Conservation (phyloP, 2,329 filamentous ascomycete genomes). For the Phialophora chinensis region DNA sequence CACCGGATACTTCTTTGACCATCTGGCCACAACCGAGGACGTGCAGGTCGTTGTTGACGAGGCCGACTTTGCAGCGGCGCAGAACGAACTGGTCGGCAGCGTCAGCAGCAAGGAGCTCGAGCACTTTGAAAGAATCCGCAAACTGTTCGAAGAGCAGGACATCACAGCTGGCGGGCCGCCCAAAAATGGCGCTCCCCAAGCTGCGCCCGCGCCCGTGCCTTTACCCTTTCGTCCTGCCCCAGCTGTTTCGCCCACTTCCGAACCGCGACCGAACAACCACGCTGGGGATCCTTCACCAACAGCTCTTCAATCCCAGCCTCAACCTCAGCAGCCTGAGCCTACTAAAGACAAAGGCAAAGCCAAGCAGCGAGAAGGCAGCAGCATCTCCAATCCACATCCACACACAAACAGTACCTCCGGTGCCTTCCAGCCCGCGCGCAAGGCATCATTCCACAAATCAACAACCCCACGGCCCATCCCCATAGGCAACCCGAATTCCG, state of each 20-base stretch:
- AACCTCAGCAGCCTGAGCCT: not conserved
- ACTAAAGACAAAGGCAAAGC: conserved; percentile 35
- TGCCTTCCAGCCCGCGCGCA: not conserved
- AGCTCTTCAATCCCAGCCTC: conserved; percentile 6
- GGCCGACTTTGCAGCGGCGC: conserved; percentile 81
- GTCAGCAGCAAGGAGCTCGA: conserved; percentile 90
- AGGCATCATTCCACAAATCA: not conserved
- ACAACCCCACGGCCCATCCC: conserved; percentile 30
- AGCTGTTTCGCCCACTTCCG: conserved; percentile 1
- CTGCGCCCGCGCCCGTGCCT: conserved; percentile 27
- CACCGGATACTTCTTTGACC: conserved; percentile 95
- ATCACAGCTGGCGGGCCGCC: conserved; percentile 39
- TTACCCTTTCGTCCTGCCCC: conserved; percentile 40
- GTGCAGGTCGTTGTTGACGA: conserved; percentile 87
- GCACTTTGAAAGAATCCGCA: conserved; percentile 86
- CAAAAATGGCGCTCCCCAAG: conserved; percentile 45
- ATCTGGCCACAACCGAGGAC: conserved; percentile 81
- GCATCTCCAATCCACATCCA: conserved; percentile 7
- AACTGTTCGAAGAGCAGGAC: conserved; percentile 72
- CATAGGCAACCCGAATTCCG: conserved; percentile 39
- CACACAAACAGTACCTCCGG: not conserved
- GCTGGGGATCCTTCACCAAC: not conserved
- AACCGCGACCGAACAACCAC: conserved; percentile 8
- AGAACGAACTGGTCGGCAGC: conserved; percentile 85
- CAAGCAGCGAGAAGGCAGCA: conserved; percentile 35